Base-by-base conservation (phyloP, 306 rosid genomes). In the Alnus rubra region DNA sequence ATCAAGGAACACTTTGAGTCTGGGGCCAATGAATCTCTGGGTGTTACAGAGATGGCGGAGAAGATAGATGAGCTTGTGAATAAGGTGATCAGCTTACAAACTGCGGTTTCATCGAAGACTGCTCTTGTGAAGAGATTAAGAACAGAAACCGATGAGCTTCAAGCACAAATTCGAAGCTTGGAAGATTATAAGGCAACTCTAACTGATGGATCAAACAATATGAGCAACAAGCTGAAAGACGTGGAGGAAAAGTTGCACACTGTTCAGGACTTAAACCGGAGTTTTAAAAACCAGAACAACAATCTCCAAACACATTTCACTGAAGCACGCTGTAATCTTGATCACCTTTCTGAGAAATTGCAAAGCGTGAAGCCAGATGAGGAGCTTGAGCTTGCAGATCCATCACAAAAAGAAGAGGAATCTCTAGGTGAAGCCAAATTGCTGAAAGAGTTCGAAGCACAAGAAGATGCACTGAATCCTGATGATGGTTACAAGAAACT, bases 1-100 rank as follows among this genome's bases (percentile, higher is more conserved):
- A 73, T 90, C 39, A 88, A 91, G 84, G 88, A 80, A 70, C 85
- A 93, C n/a, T 87, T 88, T 28, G 88, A 86, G 28, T 74, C 62
- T 56, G 74, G 81, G 78, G 79, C 91, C 51, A 74, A 77, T 73
- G 47, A 84, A 39, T 79, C 97, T 75, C 78, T 88, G 31, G 88
- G 86, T 47, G 93, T 87, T 78, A 74, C 90, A 55, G 97, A 91
- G 76, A 88, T 96, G 97, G 96, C 88, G 37, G 99, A 90, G 84
- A 91, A 89, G 87, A 90, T 93, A 69, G 92, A 96, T 45, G 94
- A 82, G 82, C 96, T 96, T 70, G 99, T 93, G 72, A 88, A 59
- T 78, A 89, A 89, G 84, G 99, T 93, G 81, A 75, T 91, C 69
- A 76, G 60, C 85, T 88, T 96, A 86, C 98, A 93, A 84, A 87